Percentiles rank a stretch among this genome's conserved stretches.
phyloP scores from a whole-genome alignment of 306 rosid genomes.

The Argentina anserina region DNA sequence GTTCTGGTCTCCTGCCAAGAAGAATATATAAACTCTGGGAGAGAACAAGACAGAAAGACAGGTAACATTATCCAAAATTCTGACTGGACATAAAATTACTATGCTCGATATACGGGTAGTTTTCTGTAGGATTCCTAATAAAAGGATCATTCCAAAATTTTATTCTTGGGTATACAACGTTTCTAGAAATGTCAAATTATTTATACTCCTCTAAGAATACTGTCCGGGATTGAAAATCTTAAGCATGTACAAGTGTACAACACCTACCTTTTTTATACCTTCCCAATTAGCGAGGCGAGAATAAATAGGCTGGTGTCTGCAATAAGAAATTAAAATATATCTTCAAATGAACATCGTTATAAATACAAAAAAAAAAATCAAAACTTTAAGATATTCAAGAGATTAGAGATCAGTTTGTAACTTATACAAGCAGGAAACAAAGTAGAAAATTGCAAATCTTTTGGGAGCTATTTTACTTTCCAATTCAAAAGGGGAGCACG shows the following conservation, averaged over 20 bases:
- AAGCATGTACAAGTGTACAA: background rate
- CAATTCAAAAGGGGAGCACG: slow-evolving; percentile 22
- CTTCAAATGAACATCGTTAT: slow-evolving; percentile 12
- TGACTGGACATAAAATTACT: too few species aligned
- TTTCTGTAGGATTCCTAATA: too few species aligned
- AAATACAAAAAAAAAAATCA: background rate
- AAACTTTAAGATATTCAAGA: background rate
- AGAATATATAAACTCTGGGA: too few species aligned
- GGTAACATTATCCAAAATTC: too few species aligned
- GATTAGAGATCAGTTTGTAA: background rate
- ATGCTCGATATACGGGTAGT: too few species aligned
- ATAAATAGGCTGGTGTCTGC: slow-evolving; percentile 85
- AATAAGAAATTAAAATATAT: slow-evolving; percentile 23
- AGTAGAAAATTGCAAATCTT: background rate
- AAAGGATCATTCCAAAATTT: background rate
- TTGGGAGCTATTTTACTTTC: slow-evolving; percentile 13
- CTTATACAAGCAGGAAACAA: background rate
- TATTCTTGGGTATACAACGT: background rate
- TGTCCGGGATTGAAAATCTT: background rate
- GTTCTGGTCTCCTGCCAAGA: background rate
- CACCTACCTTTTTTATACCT: slow-evolving; percentile 69
- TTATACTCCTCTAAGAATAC: too few species aligned
- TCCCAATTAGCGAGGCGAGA: slow-evolving; percentile 96
- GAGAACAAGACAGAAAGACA: too few species aligned
- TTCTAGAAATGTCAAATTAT: background rate